Evolutionary conservation across 169 alveolate species (phyloP).

Genomic region (Sarcocystis neurona): DNA sequence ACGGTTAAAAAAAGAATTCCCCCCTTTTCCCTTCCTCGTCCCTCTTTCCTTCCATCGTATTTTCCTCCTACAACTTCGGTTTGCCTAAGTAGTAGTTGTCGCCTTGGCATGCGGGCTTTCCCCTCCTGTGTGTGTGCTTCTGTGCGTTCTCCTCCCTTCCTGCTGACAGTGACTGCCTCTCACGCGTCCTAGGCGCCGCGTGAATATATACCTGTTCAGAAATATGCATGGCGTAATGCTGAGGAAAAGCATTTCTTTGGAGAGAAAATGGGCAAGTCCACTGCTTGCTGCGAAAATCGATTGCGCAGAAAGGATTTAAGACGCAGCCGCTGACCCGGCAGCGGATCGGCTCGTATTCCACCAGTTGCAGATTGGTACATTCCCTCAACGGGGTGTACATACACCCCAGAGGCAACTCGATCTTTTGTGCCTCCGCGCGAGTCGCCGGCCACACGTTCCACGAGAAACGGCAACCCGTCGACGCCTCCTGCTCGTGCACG

Average conservation of each 20-base stretch:
- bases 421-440: constrained; percentile 91
- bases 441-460: constrained; percentile 99
- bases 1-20: neutral
- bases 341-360: constrained; percentile 69
- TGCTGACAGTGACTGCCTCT: too few species aligned
- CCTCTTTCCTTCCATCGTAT: neutral
- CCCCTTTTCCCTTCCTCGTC: neutral
- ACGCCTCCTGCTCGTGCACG: constrained; percentile 81
- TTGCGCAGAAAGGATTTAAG: constrained; percentile 71
- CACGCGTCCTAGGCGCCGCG: neutral
- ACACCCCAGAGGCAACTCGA: constrained; percentile 96
- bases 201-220: constrained; percentile 86
- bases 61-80: neutral
- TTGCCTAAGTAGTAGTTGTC: too few species aligned
- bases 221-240: constrained; percentile 95
- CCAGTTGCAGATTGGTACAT: constrained; percentile 66
- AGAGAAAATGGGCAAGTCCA: constrained; percentile 98
- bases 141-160: neutral
- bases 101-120: too few species aligned
- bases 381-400: constrained; percentile 90
- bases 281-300: constrained; percentile 93
- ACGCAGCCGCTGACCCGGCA: constrained; percentile 68
- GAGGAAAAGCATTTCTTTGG: constrained; percentile 94
- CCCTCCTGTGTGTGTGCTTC: neutral
- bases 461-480: constrained; percentile 95